phyloP scores from a whole-genome alignment of 192 early-diverging fungal genomes.

The Entomortierella parvispora region DNA sequence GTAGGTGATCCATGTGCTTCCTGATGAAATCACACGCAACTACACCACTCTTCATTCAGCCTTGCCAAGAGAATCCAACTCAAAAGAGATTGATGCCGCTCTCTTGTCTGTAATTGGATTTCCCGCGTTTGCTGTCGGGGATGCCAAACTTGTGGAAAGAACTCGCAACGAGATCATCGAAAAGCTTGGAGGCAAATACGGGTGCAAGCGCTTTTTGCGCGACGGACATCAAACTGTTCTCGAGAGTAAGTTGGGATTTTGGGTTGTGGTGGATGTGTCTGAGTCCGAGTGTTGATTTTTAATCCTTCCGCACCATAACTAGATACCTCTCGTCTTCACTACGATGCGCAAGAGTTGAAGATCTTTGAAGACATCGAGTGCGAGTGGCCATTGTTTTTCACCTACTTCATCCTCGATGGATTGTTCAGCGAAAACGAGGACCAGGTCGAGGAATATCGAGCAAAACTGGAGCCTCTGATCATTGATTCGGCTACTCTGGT shows the following conservation, averaged over 20 bases:
- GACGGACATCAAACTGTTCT: constrained; percentile 88
- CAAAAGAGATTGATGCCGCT: constrained; percentile 89
- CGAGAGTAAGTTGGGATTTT: constrained; percentile 61
- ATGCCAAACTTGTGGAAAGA: constrained; percentile 67
- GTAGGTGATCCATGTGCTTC: constrained; percentile 84
- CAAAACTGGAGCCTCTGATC: constrained; percentile 72
- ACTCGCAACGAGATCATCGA: constrained; percentile 81
- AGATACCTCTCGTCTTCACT: constrained; percentile 80
- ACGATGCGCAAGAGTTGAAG: constrained; percentile 83
- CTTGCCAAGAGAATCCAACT: constrained; percentile 85
- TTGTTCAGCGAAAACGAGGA: constrained; percentile 73
- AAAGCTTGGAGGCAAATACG: constrained; percentile 85
- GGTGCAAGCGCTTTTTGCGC: constrained; percentile 85
- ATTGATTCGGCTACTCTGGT: constrained; percentile 73
- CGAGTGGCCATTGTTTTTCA: constrained; percentile 93
- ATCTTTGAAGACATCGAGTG: constrained; percentile 88
- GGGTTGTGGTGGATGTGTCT: too few species aligned
- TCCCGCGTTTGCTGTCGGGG: constrained; percentile 87
- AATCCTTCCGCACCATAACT: neutral
- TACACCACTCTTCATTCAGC: constrained; percentile 80
- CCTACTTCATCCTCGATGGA: constrained; percentile 87
- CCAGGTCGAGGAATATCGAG: constrained; percentile 76
- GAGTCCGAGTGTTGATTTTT: too few species aligned
- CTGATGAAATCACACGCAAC: constrained; percentile 87
- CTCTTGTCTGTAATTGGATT: constrained; percentile 86